These are phyloP conservation scores for Entoloma clypeatum DNA, from an alignment of 1,284 basidiomycete genomes.

Conservation along the genomic window DNA sequence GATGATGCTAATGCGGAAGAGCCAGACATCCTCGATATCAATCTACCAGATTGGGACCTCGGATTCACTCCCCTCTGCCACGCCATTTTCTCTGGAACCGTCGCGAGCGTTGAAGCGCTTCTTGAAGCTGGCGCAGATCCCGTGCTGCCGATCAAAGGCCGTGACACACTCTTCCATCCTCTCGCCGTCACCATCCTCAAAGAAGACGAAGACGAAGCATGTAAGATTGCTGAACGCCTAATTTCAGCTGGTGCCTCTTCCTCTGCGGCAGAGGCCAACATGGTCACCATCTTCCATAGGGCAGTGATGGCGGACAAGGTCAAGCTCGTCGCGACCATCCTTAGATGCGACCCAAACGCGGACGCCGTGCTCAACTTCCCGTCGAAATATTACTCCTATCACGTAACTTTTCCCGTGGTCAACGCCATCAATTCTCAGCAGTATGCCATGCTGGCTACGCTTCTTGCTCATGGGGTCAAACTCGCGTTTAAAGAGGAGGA, in stretches of 20 bases:
- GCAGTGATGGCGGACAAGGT: conserved; percentile 37
- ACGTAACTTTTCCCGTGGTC: conserved; percentile 34
- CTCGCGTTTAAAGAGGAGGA: conserved; percentile 30
- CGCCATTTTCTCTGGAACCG: conserved; percentile 45
- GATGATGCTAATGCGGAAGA: conserved; percentile 45
- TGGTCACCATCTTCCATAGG: conserved; percentile 47
- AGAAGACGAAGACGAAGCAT: conserved; percentile 41
- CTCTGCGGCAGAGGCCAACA: conserved; percentile 42
- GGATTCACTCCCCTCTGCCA: conserved; percentile 49
- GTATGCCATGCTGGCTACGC: conserved; percentile 36
- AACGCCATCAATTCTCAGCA: conserved; percentile 32
- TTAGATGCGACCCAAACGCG: conserved; percentile 47
- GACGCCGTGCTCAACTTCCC: conserved; percentile 45
- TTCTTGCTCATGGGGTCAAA: conserved; percentile 41
- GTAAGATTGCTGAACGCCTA: conserved; percentile 42
- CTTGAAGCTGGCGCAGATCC: conserved; percentile 43
- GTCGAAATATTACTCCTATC: conserved; percentile 17
- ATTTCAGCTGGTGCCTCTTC: conserved; percentile 45
- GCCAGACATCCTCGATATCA: conserved; percentile 52
- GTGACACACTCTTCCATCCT: conserved; percentile 36
- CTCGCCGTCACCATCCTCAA: conserved; percentile 46
- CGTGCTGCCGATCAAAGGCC: conserved; percentile 28
- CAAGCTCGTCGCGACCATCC: conserved; percentile 41
- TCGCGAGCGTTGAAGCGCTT: conserved; percentile 42
- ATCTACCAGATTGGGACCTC: conserved; percentile 55